These are phyloP conservation scores for Nissolia schottii DNA, from an alignment of 306 rosid genomes.

Conservation along the genomic window DNA sequence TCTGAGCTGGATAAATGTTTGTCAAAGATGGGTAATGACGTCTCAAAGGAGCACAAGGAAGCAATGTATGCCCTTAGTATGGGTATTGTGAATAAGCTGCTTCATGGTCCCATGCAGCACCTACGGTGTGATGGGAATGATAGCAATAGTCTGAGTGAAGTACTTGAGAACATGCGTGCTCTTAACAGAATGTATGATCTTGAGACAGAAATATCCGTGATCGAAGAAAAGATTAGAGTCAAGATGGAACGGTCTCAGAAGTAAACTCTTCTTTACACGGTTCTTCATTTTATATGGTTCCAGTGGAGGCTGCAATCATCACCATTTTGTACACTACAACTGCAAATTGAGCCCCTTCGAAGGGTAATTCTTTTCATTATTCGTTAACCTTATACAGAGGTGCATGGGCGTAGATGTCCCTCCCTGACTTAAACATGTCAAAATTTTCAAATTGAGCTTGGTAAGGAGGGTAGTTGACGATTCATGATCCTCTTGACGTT, in stretches of 20 bases:
- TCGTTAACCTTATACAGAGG: conserved; percentile 11
- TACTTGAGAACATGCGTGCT: conserved; percentile 79
- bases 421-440: not conserved
- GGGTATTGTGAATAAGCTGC: conserved; percentile 72
- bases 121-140: conserved; percentile 69
- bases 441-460: not conserved
- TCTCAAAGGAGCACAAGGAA: conserved; percentile 59
- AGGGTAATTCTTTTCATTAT: conserved; percentile 33
- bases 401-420: conserved; percentile 5
- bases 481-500: not conserved
- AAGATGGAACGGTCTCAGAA: conserved; percentile 50
- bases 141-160: conserved; percentile 44
- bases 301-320: not conserved
- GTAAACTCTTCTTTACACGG: conserved; percentile 24
- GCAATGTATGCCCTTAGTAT: conserved; percentile 76
- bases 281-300: conserved; percentile 14
- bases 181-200: conserved; percentile 89
- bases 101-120: conserved; percentile 91
- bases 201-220: conserved; percentile 58
- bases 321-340: conserved; percentile 23
- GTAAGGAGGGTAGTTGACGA: not conserved
- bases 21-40: conserved; percentile 64
- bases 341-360: conserved; percentile 8
- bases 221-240: conserved; percentile 78
- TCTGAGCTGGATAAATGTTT: conserved; percentile 78